phyloP scores from a whole-genome alignment of 345 rosid genomes.

The Corchorus olitorius region DNA sequence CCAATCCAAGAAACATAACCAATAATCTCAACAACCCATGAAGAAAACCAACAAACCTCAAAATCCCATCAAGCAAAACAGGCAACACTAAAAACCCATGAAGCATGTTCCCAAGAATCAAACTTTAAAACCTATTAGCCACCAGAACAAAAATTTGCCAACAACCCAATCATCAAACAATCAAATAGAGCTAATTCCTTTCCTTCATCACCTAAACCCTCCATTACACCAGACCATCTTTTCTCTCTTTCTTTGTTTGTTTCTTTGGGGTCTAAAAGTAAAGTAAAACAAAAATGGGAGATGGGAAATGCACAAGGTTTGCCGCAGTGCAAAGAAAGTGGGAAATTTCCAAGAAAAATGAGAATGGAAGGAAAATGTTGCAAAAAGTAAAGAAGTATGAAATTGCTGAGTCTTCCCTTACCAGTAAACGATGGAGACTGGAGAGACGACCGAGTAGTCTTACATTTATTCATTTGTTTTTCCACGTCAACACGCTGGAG shows the following conservation, averaged over 20 bases:
- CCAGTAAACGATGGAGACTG: conserved; percentile 18
- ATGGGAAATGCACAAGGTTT: neutral
- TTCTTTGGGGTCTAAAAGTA: neutral
- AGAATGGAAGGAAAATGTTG: neutral
- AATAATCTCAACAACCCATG: neutral
- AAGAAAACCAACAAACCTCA: neutral
- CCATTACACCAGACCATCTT: neutral
- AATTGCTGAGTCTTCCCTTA: conserved; percentile 1
- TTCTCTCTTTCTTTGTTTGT: neutral
- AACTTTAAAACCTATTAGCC: neutral
- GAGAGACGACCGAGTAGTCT: neutral
- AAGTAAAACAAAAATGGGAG: neutral
- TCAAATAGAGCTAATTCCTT: neutral
- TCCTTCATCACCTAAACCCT: neutral
- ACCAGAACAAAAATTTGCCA: neutral
- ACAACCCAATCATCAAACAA: neutral
- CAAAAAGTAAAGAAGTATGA: neutral
- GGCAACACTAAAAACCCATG: neutral
- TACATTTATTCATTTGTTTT: neutral
- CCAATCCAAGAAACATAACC: neutral
- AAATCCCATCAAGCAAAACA: neutral
- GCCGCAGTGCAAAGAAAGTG: neutral
- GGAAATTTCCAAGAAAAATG: neutral
- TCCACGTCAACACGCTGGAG: conserved; percentile 38
- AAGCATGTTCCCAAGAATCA: conserved; percentile 2